Base-by-base conservation (phyloP, 305 asterid species). In the Fraxinus greggii region DNA sequence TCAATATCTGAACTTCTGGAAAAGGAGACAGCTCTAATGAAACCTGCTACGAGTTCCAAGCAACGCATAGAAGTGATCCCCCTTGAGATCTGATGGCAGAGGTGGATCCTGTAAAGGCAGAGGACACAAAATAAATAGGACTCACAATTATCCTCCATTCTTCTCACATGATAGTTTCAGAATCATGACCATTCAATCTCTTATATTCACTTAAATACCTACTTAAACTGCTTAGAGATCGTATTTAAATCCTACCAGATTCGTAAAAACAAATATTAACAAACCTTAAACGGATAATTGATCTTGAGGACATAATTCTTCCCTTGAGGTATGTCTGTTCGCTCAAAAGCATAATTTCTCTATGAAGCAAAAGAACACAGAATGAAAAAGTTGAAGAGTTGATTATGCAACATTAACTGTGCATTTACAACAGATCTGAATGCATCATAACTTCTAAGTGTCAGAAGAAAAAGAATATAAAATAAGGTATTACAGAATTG, bases 1-100 rank as follows among this genome's bases (percentile, higher is more conserved):
- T 42, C 56, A 54, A 63, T 70, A 36, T 23, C 80, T 59, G 76
- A 65, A 73, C 54, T 10, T 42, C 17, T 42, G 7, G 12, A 31
- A 79, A 54, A 36, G 79, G 67, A 48, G 67, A 82, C 78, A 76
- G 33, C 65, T 61, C 42, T 40, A 76, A 80, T 45, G 26, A 79
- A 86, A 95, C 99, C 99, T 96, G 84, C 88, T 87, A 87, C 92
- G 94, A 85, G 99, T 96, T 89, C 99, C 99, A 78, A 94, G 90
- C 92, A 96, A 84, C 76, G 96, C 95, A 88, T 89, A 81, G 82
- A 93, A 94, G 82, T 88, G 82, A 76, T 88, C 90, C 80, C 99
- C 99, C 84, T 85, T 90, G 81, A 93, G 95, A 88, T 92, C 98
- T 85, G 93, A 89, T 76, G 99, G 98, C 78, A 96, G 97, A 3